These are phyloP conservation scores for Trichophaea hybrida DNA, from an alignment of 2,329 filamentous ascomycete genomes.

Conservation along the genomic window DNA sequence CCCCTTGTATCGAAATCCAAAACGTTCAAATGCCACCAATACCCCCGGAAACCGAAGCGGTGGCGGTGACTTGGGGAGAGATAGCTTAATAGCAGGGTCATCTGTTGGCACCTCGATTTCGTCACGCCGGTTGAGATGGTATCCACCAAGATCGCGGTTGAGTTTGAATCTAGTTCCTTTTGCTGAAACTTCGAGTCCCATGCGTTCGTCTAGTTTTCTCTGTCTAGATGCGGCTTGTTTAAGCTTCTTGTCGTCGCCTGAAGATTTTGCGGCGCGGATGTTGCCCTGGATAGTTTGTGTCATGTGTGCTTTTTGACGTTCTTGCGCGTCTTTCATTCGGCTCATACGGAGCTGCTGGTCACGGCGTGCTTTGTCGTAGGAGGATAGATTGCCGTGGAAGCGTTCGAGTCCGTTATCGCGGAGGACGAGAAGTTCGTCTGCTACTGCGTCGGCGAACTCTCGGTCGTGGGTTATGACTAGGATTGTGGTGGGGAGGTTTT, in stretches of 20 bases:
- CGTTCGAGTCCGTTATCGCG: slow-evolving; percentile 56
- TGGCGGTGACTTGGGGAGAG: slow-evolving; percentile 36
- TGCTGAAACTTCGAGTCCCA: slow-evolving; percentile 59
- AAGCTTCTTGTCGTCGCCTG: slow-evolving; percentile 71
- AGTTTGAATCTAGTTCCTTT: slow-evolving; percentile 67
- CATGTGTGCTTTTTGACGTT: slow-evolving; percentile 66
- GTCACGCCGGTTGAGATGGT: slow-evolving; percentile 42
- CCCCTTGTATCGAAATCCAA: slow-evolving; percentile 48
- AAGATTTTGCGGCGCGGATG: slow-evolving; percentile 58
- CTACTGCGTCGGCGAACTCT: slow-evolving; percentile 62
- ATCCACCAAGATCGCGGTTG: slow-evolving; percentile 57
- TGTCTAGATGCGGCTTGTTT: slow-evolving; percentile 73
- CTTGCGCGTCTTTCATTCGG: slow-evolving; percentile 68
- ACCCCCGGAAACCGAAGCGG: slow-evolving; percentile 63
- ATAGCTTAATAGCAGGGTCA: slow-evolving; percentile 30
- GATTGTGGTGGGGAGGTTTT: slow-evolving; percentile 42
- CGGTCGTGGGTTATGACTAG: slow-evolving; percentile 74
- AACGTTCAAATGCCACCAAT: slow-evolving; percentile 56
- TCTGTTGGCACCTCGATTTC: slow-evolving; percentile 52
- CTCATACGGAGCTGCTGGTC: slow-evolving; percentile 54
- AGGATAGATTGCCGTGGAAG: slow-evolving; percentile 59
- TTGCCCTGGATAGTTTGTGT: slow-evolving; percentile 63
- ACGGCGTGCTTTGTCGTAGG: slow-evolving; percentile 53
- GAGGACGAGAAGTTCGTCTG: slow-evolving; percentile 60
- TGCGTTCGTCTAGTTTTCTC: slow-evolving; percentile 70